A percentile compares a stretch with the other conserved stretches of the same genome.
These are phyloP conservation scores for Leishmania tropica DNA, from an alignment of 208 protist genomes.

Conservation along the genomic window DNA sequence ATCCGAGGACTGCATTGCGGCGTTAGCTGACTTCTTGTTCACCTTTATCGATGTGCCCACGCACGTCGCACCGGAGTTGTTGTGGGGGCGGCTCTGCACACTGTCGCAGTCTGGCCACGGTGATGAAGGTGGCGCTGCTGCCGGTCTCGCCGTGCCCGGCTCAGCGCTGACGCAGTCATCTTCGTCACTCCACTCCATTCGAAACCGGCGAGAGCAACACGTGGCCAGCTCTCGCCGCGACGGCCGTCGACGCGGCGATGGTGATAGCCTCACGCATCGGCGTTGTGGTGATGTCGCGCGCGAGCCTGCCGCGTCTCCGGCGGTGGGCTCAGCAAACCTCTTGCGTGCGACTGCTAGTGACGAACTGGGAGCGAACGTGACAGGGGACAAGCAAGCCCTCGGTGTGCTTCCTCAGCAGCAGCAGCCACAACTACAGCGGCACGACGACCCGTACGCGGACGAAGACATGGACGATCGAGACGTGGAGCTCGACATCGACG, in stretches of 20 bases:
- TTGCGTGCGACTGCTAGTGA: neutral
- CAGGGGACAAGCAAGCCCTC: neutral
- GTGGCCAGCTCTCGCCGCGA: neutral
- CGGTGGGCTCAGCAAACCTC: neutral
- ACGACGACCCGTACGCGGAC: neutral
- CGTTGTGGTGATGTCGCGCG: neutral
- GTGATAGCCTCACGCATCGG: neutral
- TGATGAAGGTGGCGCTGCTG: neutral
- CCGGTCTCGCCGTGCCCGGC: neutral
- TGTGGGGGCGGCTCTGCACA: slow-evolving; percentile 31
- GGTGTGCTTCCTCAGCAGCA: neutral
- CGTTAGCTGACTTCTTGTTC: slow-evolving; percentile 23
- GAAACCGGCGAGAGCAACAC: neutral
- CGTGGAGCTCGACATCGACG: neutral
- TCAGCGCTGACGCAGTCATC: neutral
- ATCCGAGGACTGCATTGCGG: neutral
- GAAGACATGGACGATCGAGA: slow-evolving; percentile 8
- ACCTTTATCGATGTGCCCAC: slow-evolving; percentile 24
- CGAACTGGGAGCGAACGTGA: neutral
- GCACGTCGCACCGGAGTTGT: slow-evolving; percentile 29
- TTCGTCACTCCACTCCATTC: neutral
- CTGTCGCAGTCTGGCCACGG: slow-evolving; percentile 4
- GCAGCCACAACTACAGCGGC: neutral
- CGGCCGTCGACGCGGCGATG: neutral
- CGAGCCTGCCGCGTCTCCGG: neutral